phyloP scores from a whole-genome alignment of 208 protist genomes.

The Trypanosoma rangeli region DNA sequence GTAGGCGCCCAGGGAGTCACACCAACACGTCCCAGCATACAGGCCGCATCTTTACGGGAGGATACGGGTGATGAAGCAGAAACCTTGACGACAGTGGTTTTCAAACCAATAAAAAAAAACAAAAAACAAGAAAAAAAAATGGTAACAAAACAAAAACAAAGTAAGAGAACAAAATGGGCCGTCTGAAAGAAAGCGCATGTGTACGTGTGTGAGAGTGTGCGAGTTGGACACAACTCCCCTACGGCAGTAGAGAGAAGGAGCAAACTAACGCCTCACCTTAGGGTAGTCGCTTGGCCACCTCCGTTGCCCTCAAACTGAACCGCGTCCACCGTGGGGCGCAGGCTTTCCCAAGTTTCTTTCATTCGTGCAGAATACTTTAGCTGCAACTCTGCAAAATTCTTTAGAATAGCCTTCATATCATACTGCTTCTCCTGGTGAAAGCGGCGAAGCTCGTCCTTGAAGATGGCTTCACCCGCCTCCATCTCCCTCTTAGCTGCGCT shows the following conservation, averaged over 20 bases:
- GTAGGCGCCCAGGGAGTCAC: too few relatives aligned
- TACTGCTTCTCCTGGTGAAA: conserved; percentile 86
- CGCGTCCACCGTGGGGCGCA: conserved; percentile 46
- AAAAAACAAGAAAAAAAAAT: too few relatives aligned
- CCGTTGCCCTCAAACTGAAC: conserved; percentile 19
- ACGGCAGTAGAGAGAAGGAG: not conserved
- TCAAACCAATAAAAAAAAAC: not conserved
- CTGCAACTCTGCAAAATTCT: conserved; percentile 76
- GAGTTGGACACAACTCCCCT: not conserved
- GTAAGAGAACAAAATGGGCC: not conserved
- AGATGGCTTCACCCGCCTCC: conserved; percentile 16
- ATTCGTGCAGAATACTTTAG: conserved; percentile 69
- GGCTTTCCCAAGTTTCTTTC: conserved; percentile 66
- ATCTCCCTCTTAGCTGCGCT: conserved; percentile 34
- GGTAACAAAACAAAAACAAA: not conserved
- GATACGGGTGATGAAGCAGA: not conserved
- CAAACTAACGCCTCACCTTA: not conserved
- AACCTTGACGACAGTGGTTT: not conserved
- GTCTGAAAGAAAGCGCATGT: not conserved
- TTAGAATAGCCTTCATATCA: conserved; percentile 77
- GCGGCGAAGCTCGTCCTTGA: conserved; percentile 65
- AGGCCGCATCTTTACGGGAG: not conserved
- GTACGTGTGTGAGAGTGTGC: not conserved
- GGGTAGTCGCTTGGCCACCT: not conserved
- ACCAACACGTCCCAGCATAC: too few relatives aligned